phyloP scores from a whole-genome alignment of 768 basidiomycete genomes.

The Lactarius sp. region DNA sequence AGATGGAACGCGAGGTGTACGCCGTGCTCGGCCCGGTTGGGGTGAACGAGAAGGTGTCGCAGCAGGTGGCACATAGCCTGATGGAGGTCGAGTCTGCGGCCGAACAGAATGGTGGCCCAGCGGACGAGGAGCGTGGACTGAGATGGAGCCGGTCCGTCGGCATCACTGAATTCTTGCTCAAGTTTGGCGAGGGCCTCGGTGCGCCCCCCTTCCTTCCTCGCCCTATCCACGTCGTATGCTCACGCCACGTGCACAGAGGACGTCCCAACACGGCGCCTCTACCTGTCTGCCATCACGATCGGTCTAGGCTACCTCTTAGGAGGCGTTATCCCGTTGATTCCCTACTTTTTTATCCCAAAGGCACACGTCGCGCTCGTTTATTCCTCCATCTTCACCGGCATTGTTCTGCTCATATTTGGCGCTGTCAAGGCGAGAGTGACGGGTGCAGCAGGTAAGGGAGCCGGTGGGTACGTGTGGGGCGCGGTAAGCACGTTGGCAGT shows the following conservation, averaged over 20 bases:
- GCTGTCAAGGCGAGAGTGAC: constrained; percentile 86
- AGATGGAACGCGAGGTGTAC: constrained; percentile 94
- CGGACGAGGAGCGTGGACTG: constrained; percentile 52
- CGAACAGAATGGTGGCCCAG: constrained; percentile 9
- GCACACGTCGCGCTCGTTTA: constrained; percentile 68
- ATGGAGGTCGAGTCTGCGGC: constrained; percentile 53
- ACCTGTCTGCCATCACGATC: constrained; percentile 90
- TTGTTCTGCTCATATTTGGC: constrained; percentile 86
- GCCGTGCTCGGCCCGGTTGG: constrained; percentile 86
- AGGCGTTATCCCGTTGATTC: constrained; percentile 86
- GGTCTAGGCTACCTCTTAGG: constrained; percentile 92
- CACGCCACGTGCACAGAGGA: constrained; percentile 54
- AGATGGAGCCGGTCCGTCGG: constrained; percentile 78
- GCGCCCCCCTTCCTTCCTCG: constrained; percentile 29
- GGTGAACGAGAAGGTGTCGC: constrained; percentile 76
- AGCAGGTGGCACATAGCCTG: constrained; percentile 72
- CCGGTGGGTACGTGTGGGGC: constrained; percentile 76
- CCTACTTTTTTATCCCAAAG: constrained; percentile 81
- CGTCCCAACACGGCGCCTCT: constrained; percentile 76
- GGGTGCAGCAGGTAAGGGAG: constrained; percentile 60
- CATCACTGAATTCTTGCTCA: constrained; percentile 88
- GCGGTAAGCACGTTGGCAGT: constrained; percentile 83
- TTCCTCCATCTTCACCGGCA: constrained; percentile 75
- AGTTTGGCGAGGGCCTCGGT: constrained; percentile 93
- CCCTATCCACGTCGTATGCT: not conserved